Evolutionary conservation across 176 grass and related monocot genomes (phyloP).

Genomic region (Cenchrus fungigraminus): DNA sequence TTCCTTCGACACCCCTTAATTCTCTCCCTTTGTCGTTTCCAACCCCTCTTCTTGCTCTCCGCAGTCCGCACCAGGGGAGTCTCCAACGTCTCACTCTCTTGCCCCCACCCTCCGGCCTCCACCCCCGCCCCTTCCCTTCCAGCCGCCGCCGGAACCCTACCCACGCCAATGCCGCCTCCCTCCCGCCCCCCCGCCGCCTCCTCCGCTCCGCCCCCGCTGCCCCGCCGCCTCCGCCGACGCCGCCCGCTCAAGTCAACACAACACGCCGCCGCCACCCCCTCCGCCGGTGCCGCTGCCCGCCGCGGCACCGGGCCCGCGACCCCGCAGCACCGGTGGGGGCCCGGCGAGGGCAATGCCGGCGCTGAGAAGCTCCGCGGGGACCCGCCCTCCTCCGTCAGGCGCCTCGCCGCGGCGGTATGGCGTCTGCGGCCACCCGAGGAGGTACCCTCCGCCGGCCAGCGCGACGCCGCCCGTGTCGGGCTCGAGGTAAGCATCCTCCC

Average conservation of each 20-base stretch:
- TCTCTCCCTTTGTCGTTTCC: conserved; percentile 13
- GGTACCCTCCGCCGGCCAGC: conserved; percentile 9
- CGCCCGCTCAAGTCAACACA: neutral
- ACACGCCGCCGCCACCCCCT: conserved; percentile 5
- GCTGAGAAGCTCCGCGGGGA: conserved; percentile 16
- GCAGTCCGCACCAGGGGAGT: too few species aligned
- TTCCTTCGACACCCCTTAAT: conserved; percentile 13
- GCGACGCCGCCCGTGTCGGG: neutral
- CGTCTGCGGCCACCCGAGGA: conserved; percentile 52
- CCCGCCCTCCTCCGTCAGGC: conserved; percentile 35
- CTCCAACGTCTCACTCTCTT: conserved; percentile 23
- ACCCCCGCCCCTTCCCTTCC: neutral
- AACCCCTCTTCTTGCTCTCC: neutral
- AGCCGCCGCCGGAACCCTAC: conserved; percentile 36
- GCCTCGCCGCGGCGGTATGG: conserved; percentile 49
- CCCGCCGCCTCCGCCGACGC: conserved; percentile 2
- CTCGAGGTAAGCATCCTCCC: conserved; percentile 32
- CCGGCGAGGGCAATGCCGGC: neutral
- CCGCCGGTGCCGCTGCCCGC: neutral
- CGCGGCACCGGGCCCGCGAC: conserved; percentile 18
- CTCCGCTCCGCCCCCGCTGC: neutral
- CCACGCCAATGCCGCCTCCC: conserved; percentile 41
- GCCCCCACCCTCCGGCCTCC: neutral
- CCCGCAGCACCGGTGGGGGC: conserved; percentile 32
- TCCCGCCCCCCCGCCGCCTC: conserved; percentile 2